Conservation (phyloP, 1,284 basidiomycete species). For the Irpex sp. region DNA sequence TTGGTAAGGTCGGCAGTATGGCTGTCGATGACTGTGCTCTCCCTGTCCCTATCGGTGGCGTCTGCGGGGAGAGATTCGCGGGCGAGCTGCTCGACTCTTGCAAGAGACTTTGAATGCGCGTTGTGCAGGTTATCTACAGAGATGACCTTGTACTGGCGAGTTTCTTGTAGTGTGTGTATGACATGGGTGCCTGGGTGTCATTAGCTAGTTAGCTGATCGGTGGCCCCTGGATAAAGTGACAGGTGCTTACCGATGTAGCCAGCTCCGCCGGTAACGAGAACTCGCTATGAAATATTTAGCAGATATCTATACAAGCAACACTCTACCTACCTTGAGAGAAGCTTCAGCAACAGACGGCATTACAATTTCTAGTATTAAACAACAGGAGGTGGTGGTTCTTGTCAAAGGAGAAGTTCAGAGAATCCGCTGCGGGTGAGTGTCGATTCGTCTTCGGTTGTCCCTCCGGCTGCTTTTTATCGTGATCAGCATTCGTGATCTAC, state of each 20-base stretch:
- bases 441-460: background rate
- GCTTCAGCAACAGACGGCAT: constrained; percentile 17
- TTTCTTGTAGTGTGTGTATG: constrained; percentile 80
- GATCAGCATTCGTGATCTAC: background rate
- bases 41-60: constrained; percentile 58
- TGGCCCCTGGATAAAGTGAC: background rate
- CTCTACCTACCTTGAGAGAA: constrained; percentile 37
- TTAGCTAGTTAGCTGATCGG: background rate
- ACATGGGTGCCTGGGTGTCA: constrained; percentile 77
- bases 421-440: background rate
- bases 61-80: constrained; percentile 59
- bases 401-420: too few relatives aligned
- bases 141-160: constrained; percentile 85
- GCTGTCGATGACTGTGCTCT: constrained; percentile 68
- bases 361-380: background rate
- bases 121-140: constrained; percentile 95
- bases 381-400: background rate
- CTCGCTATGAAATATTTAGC: constrained; percentile 37
- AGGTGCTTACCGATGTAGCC: constrained; percentile 70
- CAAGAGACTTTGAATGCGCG: constrained; percentile 70
- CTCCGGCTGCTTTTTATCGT: constrained; percentile 10
- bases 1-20: constrained; percentile 72
- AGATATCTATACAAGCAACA: background rate
- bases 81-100: constrained; percentile 76
- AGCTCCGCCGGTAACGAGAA: constrained; percentile 78